Percentiles rank a stretch among this genome's conserved stretches.
Evolutionary conservation across 2,329 filamentous ascomycete species (phyloP).

Genomic region (Curvularia spicifera): DNA sequence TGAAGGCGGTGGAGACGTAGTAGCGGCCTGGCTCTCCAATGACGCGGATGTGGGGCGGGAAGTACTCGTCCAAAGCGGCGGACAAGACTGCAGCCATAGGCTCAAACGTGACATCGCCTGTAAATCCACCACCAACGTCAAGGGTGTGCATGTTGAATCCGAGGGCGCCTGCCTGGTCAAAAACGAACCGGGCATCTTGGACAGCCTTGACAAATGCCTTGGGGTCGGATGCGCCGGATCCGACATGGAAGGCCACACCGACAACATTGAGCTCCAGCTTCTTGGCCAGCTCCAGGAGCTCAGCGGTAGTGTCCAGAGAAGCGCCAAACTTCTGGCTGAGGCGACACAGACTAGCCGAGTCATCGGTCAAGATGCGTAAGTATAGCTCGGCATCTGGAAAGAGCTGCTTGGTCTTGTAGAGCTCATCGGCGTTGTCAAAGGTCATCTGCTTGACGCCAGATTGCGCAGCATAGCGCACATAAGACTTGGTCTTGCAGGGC

Average conservation of each 20-base stretch:
- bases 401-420: conserved; percentile 95
- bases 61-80: conserved; percentile 82
- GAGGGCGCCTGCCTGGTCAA: conserved; percentile 78
- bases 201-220: conserved; percentile 89
- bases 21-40: conserved; percentile 97
- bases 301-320: conserved; percentile 78
- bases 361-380: conserved; percentile 93
- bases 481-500: conserved; percentile 99
- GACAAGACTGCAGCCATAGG: conserved; percentile 83
- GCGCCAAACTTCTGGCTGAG: conserved; percentile 98
- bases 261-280: conserved; percentile 87
- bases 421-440: conserved; percentile 97
- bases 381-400: conserved; percentile 90
- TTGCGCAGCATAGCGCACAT: conserved; percentile 86
- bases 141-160: conserved; percentile 86
- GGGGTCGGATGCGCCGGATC: conserved; percentile 95
- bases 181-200: conserved; percentile 84
- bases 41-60: conserved; percentile 80
- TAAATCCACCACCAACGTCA: conserved; percentile 94
- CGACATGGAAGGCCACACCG: conserved; percentile 97
- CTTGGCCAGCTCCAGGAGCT: conserved; percentile 79
- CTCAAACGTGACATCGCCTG: conserved; percentile 89
- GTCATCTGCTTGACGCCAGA: conserved; percentile 96
- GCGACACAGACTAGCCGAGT: conserved; percentile 91
- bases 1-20: conserved; percentile 93